Evolutionary conservation across 2,329 filamentous ascomycete genomes (phyloP), one percentile per base, ranked within the genome.

Genomic region (Albophoma yamanashiensis): DNA sequence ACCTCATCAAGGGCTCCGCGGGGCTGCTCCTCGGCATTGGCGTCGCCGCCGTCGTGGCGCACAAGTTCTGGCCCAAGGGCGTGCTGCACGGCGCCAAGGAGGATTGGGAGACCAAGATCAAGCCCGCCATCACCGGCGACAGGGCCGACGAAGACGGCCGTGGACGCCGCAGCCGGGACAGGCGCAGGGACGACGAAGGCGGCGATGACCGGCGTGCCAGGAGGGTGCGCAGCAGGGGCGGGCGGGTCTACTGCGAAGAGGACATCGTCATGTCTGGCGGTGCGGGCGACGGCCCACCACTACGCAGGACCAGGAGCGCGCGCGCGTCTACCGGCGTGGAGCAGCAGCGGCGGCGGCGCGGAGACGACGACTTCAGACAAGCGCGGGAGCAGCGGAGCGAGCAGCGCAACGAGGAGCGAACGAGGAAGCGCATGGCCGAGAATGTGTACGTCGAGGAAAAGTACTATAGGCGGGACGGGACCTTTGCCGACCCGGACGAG

Each of bases 51-150:
- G 64, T 74, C 50, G 63, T 72, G 43, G 70, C 71, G 45, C 71
- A 70, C 63, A 72, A 70, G 59, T 64, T 72, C 63, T 75, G 73
- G 72, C 70, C 71, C 38, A 73, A 72, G 62, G 66, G 67, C 7
- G 62, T 67, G 50, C 40, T 68, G 25, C 64, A 71, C 58, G 67
- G 68, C 15, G 69, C 65, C 22, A 64, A 69, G 36, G 67, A 72
- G 14, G 65, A 70, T 22, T 73, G 71, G 70, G 69, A 69, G 56
- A 55, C 50, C 3, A 55, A 22, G 50, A 22, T 55, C 50, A 55
- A 55, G 50, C 50, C 50, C 20, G 50, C 50, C 50, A 22, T 55
- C 14, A 34, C 22, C 3, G 52, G 53, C 17, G 57, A 62, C 52
- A 55, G 56, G 4, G 55, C 58, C 7, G 47, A 57, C n/a, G 60